Base-by-base conservation (phyloP, 768 basidiomycete genomes). In the Podaxis sp. region DNA sequence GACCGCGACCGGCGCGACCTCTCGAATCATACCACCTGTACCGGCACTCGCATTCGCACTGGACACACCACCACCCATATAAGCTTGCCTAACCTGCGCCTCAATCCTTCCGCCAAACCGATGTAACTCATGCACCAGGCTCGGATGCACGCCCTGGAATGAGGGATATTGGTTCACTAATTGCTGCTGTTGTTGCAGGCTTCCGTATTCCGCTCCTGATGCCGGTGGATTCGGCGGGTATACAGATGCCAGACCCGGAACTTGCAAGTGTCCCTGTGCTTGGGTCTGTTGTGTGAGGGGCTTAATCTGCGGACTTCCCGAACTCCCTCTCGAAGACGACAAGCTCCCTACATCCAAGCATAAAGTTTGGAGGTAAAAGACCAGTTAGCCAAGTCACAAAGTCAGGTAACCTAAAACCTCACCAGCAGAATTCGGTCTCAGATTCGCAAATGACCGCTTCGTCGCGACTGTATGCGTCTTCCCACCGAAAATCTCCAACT, bases 401-500 rank as follows among this genome's bases (percentile, higher is more conserved):
- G 14, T 9, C 11, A n/a, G 14, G 16, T 44, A n/a, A n/a, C 0
- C 7, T 7, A 32, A 32, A 32, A 32, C 7, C 42, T 44, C 18
- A 44, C 42, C 16, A 44, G 42, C 18, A 4, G 42, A 44, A 7
- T 44, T 9, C 42, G 42, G 42, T 44, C 42, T 44, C 42, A 4
- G n/a, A 32, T 32, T 32, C 32, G 7, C 32, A 32, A 7, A 1
- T 9, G 32, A 32, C 7, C 32, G 32, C 32, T 32, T 32, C 7
- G 32, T 32, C 32, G 32, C 32, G 9, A 48, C 75, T 74, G 83
- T 88, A 62, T 88, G 82, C 9, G 85, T 89, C 66, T 84, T 82
- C n/a, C 90, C 90, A 52, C 88, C 84, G 70, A 91, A 91, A 25
- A 91, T 88, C 5, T 84, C 82, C 23, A 91, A 72, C 66, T 90